Percentiles rank a stretch among this genome's conserved stretches.
Conservation (phyloP, 2,329 filamentous ascomycete species). For the Alternaria arborescens region DNA sequence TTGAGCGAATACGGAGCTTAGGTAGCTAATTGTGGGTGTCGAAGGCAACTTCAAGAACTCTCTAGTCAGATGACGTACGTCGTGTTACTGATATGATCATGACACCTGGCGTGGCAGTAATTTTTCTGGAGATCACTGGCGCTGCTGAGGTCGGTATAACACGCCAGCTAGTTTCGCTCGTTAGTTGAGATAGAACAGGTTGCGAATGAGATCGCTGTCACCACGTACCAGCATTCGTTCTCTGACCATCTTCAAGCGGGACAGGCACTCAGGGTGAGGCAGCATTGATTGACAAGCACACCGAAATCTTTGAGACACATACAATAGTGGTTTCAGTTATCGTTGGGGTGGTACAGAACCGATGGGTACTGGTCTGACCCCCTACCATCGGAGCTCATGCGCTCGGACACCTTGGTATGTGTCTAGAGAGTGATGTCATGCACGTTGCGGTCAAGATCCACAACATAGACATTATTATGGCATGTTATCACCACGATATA, state of each 20-base stretch:
- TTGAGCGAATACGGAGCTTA: fast-evolving
- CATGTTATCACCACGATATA: background rate
- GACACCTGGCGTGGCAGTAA: background rate
- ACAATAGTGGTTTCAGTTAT: background rate
- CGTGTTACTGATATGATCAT: background rate
- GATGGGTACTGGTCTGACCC: background rate
- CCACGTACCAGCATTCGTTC: slow-evolving; percentile 51
- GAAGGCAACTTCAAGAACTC: too few species aligned
- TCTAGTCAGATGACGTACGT: background rate
- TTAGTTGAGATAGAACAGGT: slow-evolving; percentile 48
- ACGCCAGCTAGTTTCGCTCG: background rate
- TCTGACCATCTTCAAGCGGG: slow-evolving; percentile 43
- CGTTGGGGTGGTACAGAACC: background rate
- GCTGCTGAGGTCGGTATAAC: background rate
- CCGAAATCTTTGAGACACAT: background rate
- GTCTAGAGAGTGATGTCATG: background rate
- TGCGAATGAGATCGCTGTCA: slow-evolving; percentile 54
- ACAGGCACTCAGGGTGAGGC: slow-evolving; percentile 28
- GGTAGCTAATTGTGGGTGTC: too few species aligned
- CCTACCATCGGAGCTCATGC: background rate
- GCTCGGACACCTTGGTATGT: background rate
- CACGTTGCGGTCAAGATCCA: background rate
- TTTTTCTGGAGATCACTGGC: background rate
- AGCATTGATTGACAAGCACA: background rate
- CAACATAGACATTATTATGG: background rate